These are phyloP conservation scores for Cenchrus fungigraminus DNA, from an alignment of 176 grass and related monocot species.

Conservation along the genomic window DNA sequence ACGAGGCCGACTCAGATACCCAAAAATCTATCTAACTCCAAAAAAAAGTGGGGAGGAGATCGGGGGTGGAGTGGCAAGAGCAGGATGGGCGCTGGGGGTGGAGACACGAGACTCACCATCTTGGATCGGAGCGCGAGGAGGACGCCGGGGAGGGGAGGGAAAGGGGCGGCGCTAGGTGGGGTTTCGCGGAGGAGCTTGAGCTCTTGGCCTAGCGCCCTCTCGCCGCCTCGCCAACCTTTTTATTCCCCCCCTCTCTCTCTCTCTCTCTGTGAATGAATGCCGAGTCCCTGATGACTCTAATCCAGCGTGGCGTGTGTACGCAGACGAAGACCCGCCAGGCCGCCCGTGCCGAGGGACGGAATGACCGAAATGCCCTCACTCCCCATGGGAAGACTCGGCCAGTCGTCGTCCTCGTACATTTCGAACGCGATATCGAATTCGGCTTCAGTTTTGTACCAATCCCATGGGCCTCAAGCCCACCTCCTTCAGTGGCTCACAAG, in stretches of 20 bases:
- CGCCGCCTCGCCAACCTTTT: background rate
- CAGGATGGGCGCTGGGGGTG: background rate
- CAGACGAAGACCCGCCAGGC: background rate
- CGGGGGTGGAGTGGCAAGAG: background rate
- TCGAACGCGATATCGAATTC: background rate
- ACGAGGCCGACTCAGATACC: slow-evolving; percentile 12
- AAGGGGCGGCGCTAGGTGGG: slow-evolving; percentile 25
- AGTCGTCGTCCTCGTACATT: background rate
- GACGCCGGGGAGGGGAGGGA: background rate
- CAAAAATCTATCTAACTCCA: background rate
- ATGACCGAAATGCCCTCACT: slow-evolving; percentile 31
- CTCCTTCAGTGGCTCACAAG: too few relatives aligned
- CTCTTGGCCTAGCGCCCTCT: slow-evolving; percentile 23
- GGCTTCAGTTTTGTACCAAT: too few relatives aligned
- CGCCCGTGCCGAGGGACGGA: background rate
- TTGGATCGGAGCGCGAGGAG: slow-evolving; percentile 42
- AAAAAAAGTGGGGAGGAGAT: background rate
- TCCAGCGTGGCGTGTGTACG: slow-evolving; percentile 26
- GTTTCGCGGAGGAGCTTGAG: slow-evolving; percentile 34
- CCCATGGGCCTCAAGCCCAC: too few relatives aligned
- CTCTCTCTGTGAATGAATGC: slow-evolving; percentile 5
- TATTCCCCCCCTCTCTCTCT: background rate
- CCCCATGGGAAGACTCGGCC: background rate
- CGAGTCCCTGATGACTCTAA: background rate
- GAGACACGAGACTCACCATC: slow-evolving; percentile 49